Conservation (phyloP, 176 grass and related monocot species). For the Hyparrhenia diplandra region DNA sequence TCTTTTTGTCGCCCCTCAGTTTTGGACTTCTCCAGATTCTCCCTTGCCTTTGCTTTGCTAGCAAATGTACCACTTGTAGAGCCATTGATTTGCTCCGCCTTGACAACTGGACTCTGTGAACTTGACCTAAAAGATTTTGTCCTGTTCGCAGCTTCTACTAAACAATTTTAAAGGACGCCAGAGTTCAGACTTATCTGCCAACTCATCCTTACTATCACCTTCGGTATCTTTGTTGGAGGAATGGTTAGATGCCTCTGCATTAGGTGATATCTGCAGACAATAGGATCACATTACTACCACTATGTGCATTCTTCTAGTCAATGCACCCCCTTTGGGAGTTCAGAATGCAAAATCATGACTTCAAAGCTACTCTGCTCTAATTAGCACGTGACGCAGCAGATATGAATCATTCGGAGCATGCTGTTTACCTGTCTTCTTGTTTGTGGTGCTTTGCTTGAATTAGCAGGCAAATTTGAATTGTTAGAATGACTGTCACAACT, state of each 20-base stretch:
- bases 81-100: slow-evolving; percentile 44
- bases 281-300: background rate
- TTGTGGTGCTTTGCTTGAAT: slow-evolving; percentile 37
- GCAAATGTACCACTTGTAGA: slow-evolving; percentile 28
- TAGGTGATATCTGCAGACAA: slow-evolving; percentile 50
- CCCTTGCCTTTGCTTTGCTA: slow-evolving; percentile 46
- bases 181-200: slow-evolving; percentile 56
- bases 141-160: slow-evolving; percentile 76
- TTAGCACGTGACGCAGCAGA: background rate
- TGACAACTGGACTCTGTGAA: slow-evolving; percentile 47
- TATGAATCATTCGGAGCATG: background rate
- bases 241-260: slow-evolving; percentile 47
- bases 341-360: slow-evolving; percentile 6
- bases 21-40: slow-evolving; percentile 45
- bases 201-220: slow-evolving; percentile 34
- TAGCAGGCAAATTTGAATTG: slow-evolving; percentile 38
- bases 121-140: slow-evolving; percentile 58
- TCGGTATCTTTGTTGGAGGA: slow-evolving; percentile 41
- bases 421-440: slow-evolving; percentile 55
- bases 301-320: slow-evolving; percentile 22
- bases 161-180: slow-evolving; percentile 85
- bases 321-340: background rate
- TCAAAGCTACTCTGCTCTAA: background rate
- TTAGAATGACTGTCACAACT: slow-evolving; percentile 39
- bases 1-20: slow-evolving; percentile 56